These are phyloP conservation scores for Alternaria sp. DNA, from an alignment of 2,329 filamentous ascomycete genomes.

Conservation along the genomic window DNA sequence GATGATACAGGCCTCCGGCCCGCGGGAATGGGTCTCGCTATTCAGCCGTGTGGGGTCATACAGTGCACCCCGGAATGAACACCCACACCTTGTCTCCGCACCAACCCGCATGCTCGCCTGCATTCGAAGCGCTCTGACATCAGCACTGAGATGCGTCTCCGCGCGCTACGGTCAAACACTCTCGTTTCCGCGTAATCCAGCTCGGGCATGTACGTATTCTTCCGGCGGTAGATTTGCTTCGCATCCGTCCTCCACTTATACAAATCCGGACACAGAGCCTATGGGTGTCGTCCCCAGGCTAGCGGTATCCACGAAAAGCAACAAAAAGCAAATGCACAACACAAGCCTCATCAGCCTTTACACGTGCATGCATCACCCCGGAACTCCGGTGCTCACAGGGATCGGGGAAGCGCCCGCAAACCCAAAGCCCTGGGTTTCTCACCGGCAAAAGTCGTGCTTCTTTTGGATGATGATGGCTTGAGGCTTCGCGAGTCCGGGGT, in stretches of 20 bases:
- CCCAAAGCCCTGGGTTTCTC: slow-evolving; percentile 27
- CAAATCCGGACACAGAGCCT: slow-evolving; percentile 6
- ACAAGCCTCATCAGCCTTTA: slow-evolving; percentile 6
- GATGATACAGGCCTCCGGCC: slow-evolving; percentile 24
- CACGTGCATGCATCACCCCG: slow-evolving; percentile 21
- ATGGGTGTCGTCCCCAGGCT: slow-evolving; percentile 15
- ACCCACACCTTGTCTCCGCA: slow-evolving; percentile 14
- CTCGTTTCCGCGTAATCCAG: slow-evolving; percentile 10
- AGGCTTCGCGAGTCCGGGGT: slow-evolving; percentile 19
- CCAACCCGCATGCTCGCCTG: slow-evolving; percentile 1
- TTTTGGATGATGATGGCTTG: slow-evolving; percentile 17
- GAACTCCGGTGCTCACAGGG: slow-evolving; percentile 20
- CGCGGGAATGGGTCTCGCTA: slow-evolving; percentile 14
- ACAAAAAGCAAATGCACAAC: slow-evolving; percentile 23
- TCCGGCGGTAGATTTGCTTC: slow-evolving; percentile 20
- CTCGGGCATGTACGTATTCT: slow-evolving; percentile 13
- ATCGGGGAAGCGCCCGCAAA: slow-evolving; percentile 31
- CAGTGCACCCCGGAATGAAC: slow-evolving; percentile 24
- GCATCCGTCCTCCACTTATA: slow-evolving; percentile 13
- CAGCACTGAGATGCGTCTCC: slow-evolving; percentile 15
- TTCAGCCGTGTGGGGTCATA: slow-evolving; percentile 28
- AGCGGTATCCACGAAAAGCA: slow-evolving; percentile 21
- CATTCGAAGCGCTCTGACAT: slow-evolving; percentile 25
- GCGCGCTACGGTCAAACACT: slow-evolving; percentile 10
- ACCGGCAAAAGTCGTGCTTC: slow-evolving; percentile 22